A percentile compares a stretch with the other conserved stretches of the same genome.
Evolutionary conservation across 768 basidiomycete genomes (phyloP).

Genomic region (Calocera viscosa): DNA sequence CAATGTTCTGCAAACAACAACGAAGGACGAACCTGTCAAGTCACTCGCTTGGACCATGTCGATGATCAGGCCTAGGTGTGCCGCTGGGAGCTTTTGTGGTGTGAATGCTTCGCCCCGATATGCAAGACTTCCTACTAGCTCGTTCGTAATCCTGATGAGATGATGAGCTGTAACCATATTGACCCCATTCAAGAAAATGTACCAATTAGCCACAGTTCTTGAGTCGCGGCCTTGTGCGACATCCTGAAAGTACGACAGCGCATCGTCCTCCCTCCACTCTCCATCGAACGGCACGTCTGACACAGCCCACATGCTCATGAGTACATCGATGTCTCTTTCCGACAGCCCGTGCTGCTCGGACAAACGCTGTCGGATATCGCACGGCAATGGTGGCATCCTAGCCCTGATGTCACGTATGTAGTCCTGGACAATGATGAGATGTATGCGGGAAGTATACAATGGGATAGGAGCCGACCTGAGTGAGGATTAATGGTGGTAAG

Average conservation of each 20-base stretch:
- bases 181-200: conserved; percentile 18
- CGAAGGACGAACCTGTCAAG: conserved; percentile 50
- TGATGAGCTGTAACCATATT: not conserved
- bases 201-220: conserved; percentile 78
- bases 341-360: conserved; percentile 38
- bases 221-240: conserved; percentile 48
- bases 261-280: conserved; percentile 33
- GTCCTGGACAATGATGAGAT: conserved; percentile 32
- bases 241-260: conserved; percentile 70
- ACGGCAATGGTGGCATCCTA: conserved; percentile 66
- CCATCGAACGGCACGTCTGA: conserved; percentile 54
- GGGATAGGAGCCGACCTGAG: conserved; percentile 9
- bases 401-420: conserved; percentile 44
- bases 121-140: conserved; percentile 67
- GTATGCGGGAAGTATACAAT: not conserved
- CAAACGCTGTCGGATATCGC: conserved; percentile 47
- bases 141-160: conserved; percentile 65
- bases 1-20: conserved; percentile 14
- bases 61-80: conserved; percentile 63
- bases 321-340: conserved; percentile 55
- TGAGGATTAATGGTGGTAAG: conserved; percentile 54
- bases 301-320: conserved; percentile 59
- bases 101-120: conserved; percentile 43
- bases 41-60: conserved; percentile 52
- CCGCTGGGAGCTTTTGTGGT: conserved; percentile 46